Conservation (phyloP, 1,284 basidiomycete species). For the Phaffia rhodozyma region DNA sequence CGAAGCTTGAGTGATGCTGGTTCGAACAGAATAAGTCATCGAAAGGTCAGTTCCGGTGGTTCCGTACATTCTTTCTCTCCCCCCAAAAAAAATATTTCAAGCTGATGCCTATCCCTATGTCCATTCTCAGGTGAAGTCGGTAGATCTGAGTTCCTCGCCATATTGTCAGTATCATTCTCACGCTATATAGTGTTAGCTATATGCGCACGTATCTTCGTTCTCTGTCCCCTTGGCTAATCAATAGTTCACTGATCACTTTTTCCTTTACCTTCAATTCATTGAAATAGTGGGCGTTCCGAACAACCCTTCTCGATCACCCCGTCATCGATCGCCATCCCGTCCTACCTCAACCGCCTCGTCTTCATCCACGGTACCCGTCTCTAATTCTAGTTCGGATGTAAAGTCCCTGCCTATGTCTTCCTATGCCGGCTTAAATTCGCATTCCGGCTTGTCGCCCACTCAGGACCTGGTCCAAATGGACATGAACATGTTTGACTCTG, state of each 20-base stretch:
- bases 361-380: not conserved
- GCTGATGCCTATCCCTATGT: not conserved
- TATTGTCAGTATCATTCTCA: not conserved
- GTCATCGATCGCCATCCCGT: not conserved
- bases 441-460: constrained; percentile 1
- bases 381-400: not conserved
- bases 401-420: not conserved
- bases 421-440: not conserved
- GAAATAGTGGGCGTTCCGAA: constrained; percentile 11
- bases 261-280: not conserved
- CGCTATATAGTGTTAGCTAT: too few species aligned
- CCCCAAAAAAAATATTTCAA: not conserved
- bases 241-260: too few species aligned
- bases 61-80: not conserved
- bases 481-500: constrained; percentile 2
- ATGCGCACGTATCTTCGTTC: too few species aligned
- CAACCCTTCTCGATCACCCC: not conserved
- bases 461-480: not conserved
- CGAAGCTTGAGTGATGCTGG: constrained; percentile 10
- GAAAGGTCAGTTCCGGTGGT: constrained; percentile 3
- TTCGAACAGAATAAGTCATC: not conserved
- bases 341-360: not conserved
- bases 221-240: too few species aligned
- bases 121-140: constrained; percentile 1
- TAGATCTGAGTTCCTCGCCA: constrained; percentile 4